These are phyloP conservation scores for Aechmea fasciata DNA, from an alignment of 176 grass and related monocot species.

Conservation along the genomic window DNA sequence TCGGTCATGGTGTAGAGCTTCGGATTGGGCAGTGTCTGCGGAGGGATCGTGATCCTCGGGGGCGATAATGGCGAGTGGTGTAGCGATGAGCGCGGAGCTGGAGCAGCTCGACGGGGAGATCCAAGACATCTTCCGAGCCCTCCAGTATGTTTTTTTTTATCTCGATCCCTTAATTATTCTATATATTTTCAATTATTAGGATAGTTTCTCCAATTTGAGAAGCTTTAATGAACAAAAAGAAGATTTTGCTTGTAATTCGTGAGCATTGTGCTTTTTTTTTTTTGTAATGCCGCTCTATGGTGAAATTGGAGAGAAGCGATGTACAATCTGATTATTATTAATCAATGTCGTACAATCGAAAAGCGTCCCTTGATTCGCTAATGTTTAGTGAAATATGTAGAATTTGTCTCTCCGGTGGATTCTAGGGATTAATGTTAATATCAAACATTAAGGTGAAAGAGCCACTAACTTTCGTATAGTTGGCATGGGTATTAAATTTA, in stretches of 20 bases:
- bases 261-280: too few species aligned
- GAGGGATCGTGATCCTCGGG: background rate
- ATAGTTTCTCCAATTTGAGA: background rate
- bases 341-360: too few species aligned
- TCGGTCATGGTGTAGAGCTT: background rate
- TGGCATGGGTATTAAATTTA: too few species aligned
- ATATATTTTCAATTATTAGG: background rate
- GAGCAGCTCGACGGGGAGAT: conserved; percentile 95
- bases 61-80: conserved; percentile 62
- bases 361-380: too few species aligned
- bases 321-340: too few species aligned
- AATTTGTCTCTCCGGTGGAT: too few species aligned
- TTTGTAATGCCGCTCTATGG: too few species aligned
- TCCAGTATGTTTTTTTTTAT: conserved; percentile 48
- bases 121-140: conserved; percentile 93
- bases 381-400: too few species aligned
- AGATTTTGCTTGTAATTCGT: background rate
- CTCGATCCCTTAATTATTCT: background rate
- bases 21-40: background rate
- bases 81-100: conserved; percentile 82
- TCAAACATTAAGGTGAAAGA: too few species aligned
- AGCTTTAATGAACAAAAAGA: background rate
- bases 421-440: too few species aligned
- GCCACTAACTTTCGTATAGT: too few species aligned
- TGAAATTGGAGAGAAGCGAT: too few species aligned